Conservation (phyloP, 2,329 filamentous ascomycete genomes). For the Penicillium sp. region DNA sequence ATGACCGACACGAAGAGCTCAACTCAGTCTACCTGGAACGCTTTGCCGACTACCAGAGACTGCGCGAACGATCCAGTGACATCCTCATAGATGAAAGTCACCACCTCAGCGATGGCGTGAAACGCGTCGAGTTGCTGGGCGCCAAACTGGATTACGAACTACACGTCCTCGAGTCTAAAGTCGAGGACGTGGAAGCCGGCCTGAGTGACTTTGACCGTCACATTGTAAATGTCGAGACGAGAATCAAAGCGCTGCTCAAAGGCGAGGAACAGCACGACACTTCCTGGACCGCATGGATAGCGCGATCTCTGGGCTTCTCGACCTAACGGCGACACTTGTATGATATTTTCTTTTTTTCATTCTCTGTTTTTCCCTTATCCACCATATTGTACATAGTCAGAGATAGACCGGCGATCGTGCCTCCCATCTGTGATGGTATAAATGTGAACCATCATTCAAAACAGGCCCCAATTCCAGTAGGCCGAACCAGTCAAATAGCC, state of each 20-base stretch:
- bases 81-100: conserved; percentile 68
- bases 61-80: conserved; percentile 67
- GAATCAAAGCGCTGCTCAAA: conserved; percentile 62
- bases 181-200: conserved; percentile 83
- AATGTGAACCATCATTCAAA: conserved; percentile 19
- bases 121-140: conserved; percentile 75
- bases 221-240: conserved; percentile 67
- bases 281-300: conserved; percentile 61
- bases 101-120: conserved; percentile 67
- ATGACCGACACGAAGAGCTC: conserved; percentile 64
- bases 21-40: conserved; percentile 68
- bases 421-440: conserved; percentile 24
- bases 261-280: conserved; percentile 64
- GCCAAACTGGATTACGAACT: conserved; percentile 94
- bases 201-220: conserved; percentile 76
- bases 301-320: conserved; percentile 29
- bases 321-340: conserved; percentile 19
- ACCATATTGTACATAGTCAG: conserved; percentile 29
- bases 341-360: conserved; percentile 20
- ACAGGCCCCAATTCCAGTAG: conserved; percentile 1
- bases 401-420: conserved; percentile 21
- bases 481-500: conserved; percentile 14
- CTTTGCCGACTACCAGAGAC: conserved; percentile 66
- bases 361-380: conserved; percentile 22
- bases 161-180: conserved; percentile 71